Evolutionary conservation across 2,329 filamentous ascomycete genomes (phyloP).

Genomic region (Parascedosporium putredinis): DNA sequence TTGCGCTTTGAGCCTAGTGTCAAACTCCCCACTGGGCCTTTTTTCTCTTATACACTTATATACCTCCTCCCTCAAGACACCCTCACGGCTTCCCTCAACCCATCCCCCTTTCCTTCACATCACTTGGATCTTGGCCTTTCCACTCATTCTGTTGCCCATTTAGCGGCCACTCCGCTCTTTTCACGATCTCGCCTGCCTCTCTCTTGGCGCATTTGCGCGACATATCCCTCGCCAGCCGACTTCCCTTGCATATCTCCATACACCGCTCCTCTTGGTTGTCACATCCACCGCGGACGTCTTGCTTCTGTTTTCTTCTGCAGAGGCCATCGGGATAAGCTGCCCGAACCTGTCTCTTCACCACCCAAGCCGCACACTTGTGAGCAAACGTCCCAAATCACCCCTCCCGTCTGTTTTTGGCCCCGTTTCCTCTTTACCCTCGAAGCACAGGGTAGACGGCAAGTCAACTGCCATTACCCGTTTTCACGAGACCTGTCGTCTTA

Average conservation of each 20-base stretch:
- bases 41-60: background rate
- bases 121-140: background rate
- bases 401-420: background rate
- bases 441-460: constrained; percentile 4
- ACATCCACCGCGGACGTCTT: background rate
- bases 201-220: background rate
- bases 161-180: background rate
- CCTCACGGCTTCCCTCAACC: background rate
- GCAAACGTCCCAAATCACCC: background rate
- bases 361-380: background rate
- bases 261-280: background rate
- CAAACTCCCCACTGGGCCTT: background rate
- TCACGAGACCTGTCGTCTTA: constrained; percentile 8
- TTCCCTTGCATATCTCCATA: background rate
- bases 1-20: constrained; percentile 2
- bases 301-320: background rate
- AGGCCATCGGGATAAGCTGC: too few species aligned
- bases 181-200: background rate
- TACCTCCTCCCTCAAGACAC: background rate
- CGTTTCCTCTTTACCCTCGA: constrained; percentile 6
- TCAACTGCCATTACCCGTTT: constrained; percentile 6
- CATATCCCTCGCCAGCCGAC: background rate
- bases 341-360: too few species aligned
- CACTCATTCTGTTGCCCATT: background rate
- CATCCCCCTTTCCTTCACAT: background rate